Evolutionary conservation across 306 rosid species (phyloP), one percentile per base, ranked within the genome.

Genomic region (Quercus wislizeni): DNA sequence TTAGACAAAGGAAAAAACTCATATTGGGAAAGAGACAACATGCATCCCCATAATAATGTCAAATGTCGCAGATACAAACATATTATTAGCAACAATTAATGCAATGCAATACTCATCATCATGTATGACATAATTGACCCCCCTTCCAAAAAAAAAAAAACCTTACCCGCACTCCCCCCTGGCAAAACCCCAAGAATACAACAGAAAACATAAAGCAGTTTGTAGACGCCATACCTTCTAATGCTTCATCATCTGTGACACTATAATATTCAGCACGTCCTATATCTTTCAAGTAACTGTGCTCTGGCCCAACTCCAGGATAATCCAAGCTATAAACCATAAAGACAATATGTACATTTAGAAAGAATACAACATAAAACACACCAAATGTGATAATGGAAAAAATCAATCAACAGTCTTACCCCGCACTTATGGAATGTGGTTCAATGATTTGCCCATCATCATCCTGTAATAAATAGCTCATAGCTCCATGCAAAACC

Each of bases 301-400:
- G 99, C 86, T 95, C 99, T 0, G 99, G 99, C 59, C 99, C 99
- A 27, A 95, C 99, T 71, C 99, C 99, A 74, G 99, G 99, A 89
- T 95, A 95, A 87, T 95, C 99, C 98, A 95, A 86, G 57, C 98
- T 94, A 82, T 74, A 83, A 46, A 41, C 30, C 68, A 80, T 15
- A 71, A 33, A 88, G 13, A 73, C 49, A 41, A 46, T 19, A 14
- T 20, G 55, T 62, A 41, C 20, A 55, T 71, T 86, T 74, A 80
- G 78, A 76, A 84, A 69, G 74, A 59, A 49, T 19, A 58, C 46
- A 58, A 55, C 41, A 33, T 13, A 52, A 12, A 71, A 31, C 30
- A 73, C 59, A 73, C 58, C 33, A 68, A 69, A 85, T 56, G 17
- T 38, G n/a, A 59, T 25, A 52, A 58, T 1, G 18, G 49, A 58